Evolutionary conservation across 768 basidiomycete species (phyloP).

Genomic region (Leucocoprinus sp.): DNA sequence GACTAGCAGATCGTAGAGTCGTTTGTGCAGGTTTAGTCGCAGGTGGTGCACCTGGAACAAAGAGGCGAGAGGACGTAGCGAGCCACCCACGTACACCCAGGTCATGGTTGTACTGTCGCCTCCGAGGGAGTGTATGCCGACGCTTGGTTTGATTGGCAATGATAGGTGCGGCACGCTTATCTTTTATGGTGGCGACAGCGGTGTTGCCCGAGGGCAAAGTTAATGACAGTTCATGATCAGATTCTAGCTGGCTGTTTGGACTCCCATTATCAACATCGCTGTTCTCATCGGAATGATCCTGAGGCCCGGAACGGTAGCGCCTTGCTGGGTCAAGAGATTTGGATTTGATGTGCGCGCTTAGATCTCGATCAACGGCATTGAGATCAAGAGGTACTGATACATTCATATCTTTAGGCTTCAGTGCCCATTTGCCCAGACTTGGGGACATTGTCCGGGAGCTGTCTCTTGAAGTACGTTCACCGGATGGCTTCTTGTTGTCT

Average conservation of each 20-base stretch:
- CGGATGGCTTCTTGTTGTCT: background rate
- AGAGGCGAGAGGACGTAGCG: constrained; percentile 47
- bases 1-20: background rate
- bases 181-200: background rate
- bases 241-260: background rate
- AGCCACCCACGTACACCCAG: constrained; percentile 20
- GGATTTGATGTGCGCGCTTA: constrained; percentile 1
- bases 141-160: background rate
- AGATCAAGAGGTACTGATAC: background rate
- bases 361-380: constrained; percentile 1
- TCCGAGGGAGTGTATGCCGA: constrained; percentile 8
- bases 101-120: background rate
- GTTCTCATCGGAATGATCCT: background rate
- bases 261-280: background rate
- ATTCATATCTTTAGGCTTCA: background rate
- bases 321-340: background rate
- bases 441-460: background rate
- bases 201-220: background rate
- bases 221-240: background rate
- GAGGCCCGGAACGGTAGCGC: background rate
- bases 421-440: background rate
- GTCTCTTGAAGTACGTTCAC: constrained; percentile 1
- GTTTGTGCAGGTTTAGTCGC: constrained; percentile 27
- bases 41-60: constrained; percentile 52
- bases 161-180: background rate